A percentile compares a stretch with the other conserved stretches of the same genome.
Conservation (phyloP, 768 basidiomycete genomes). For the Russula sp. region DNA sequence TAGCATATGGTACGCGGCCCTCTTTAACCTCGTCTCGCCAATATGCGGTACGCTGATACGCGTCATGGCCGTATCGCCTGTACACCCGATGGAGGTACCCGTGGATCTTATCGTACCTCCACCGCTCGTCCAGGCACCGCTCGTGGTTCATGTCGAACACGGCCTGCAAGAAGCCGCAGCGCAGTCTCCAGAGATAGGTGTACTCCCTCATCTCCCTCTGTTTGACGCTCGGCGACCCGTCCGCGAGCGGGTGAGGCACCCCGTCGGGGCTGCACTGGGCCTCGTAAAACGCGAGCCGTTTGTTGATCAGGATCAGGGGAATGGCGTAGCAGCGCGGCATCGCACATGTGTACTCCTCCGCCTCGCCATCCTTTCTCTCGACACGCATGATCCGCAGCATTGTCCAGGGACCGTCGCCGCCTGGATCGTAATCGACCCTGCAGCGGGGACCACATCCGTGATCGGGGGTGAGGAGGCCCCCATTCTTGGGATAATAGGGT, state of each 20-base stretch:
- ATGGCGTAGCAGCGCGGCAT: slow-evolving; percentile 18
- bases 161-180: slow-evolving; percentile 8
- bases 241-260: not conserved
- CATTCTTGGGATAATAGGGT: not conserved
- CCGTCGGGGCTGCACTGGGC: slow-evolving; percentile 13
- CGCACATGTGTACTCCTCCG: slow-evolving; percentile 1
- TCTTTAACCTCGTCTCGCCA: slow-evolving; percentile 1
- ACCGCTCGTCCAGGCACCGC: not conserved
- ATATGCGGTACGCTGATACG: slow-evolving; percentile 8
- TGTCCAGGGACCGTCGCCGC: slow-evolving; percentile 12
- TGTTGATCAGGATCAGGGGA: slow-evolving; percentile 20
- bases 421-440: not conserved
- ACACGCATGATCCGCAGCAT: slow-evolving; percentile 4
- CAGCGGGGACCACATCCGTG: slow-evolving; percentile 12
- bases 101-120: slow-evolving; percentile 1
- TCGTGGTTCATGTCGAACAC: slow-evolving; percentile 16
- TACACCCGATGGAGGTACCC: slow-evolving; percentile 15
- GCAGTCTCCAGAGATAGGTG: slow-evolving; percentile 13
- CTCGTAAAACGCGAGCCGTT: slow-evolving; percentile 14
- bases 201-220: not conserved
- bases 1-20: slow-evolving; percentile 4
- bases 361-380: not conserved
- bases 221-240: not conserved
- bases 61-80: slow-evolving; percentile 12
- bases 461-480: not conserved